phyloP scores from a whole-genome alignment of 1,284 basidiomycete species.

The Phellopilus nigrolimitatus region DNA sequence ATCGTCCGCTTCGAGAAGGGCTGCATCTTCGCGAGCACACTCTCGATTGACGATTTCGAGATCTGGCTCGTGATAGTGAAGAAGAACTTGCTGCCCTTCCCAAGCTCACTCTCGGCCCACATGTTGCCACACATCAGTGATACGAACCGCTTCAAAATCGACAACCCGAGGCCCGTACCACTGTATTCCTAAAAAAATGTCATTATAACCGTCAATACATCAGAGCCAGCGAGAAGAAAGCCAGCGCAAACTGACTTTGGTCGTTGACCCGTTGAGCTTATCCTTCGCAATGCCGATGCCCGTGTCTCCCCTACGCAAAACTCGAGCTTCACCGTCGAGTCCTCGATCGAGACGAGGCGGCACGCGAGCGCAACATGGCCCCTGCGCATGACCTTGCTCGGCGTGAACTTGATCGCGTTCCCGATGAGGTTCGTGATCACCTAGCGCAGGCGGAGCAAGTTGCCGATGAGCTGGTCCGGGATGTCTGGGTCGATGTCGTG shows the following conservation, averaged over 20 bases:
- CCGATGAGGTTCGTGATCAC: constrained; percentile 94
- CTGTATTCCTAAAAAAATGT: constrained; percentile 94
- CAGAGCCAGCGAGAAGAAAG: too few species aligned
- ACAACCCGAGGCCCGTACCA: constrained; percentile 95
- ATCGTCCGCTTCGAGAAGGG: constrained; percentile 77
- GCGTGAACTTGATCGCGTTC: constrained; percentile 98
- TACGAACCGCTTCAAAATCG: constrained; percentile 92
- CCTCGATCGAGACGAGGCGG: constrained; percentile 68
- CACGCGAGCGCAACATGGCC: constrained; percentile 92
- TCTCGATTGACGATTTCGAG: constrained; percentile 68
- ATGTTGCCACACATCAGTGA: too few species aligned
- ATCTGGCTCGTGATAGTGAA: constrained; percentile 91
- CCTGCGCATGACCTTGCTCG: constrained; percentile 67
- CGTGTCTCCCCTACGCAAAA: constrained; percentile 97
- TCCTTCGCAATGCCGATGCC: constrained; percentile 99
- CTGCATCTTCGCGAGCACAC: constrained; percentile 69
- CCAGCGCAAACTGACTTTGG: constrained; percentile 51
- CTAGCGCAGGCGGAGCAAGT: constrained; percentile 89
- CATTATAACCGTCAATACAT: constrained; percentile 21
- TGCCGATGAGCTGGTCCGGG: constrained; percentile 95
- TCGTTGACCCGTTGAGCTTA: constrained; percentile 94
- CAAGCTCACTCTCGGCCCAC: too few species aligned
- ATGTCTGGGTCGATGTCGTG: constrained; percentile 96
- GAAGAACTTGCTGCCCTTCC: constrained; percentile 94
- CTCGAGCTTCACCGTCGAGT: constrained; percentile 83